These are phyloP conservation scores for Albatrellus ellisii DNA, from an alignment of 768 basidiomycete genomes.

Conservation along the genomic window DNA sequence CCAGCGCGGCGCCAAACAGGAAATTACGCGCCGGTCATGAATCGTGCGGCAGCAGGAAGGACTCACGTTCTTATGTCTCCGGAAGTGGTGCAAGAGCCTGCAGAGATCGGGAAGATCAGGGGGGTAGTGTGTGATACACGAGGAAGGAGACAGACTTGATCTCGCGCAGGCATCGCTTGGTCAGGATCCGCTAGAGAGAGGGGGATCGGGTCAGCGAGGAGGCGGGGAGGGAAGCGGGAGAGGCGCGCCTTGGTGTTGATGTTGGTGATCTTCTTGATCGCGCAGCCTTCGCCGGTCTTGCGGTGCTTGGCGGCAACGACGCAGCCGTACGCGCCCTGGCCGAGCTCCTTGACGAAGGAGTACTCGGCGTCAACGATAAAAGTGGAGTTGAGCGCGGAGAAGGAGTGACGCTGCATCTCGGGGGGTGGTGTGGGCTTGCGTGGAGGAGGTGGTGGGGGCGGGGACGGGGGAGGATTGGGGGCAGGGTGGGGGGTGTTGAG, in stretches of 20 bases:
- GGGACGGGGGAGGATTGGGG: neutral
- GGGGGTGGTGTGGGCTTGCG: neutral
- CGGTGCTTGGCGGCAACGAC: slow-evolving; percentile 80
- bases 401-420: slow-evolving; percentile 59
- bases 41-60: neutral
- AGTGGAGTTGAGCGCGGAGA: slow-evolving; percentile 73
- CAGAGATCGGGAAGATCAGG: slow-evolving; percentile 9
- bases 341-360: slow-evolving; percentile 92
- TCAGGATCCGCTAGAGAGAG: slow-evolving; percentile 65
- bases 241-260: slow-evolving; percentile 71
- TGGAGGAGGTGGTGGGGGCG: neutral
- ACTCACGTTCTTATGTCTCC: slow-evolving; percentile 95
- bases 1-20: too few species aligned
- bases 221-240: neutral
- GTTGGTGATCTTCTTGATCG: slow-evolving; percentile 94
- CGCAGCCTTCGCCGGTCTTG: slow-evolving; percentile 75
- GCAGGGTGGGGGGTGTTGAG: neutral
- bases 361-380: slow-evolving; percentile 86
- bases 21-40: neutral
- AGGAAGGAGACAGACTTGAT: slow-evolving; percentile 48
- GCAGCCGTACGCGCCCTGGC: slow-evolving; percentile 91
- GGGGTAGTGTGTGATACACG: neutral
- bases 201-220: neutral
- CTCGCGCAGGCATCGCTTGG: slow-evolving; percentile 92
- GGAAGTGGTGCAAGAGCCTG: slow-evolving; percentile 91